A percentile compares a stretch with the other conserved stretches of the same genome.
These are phyloP conservation scores for Metschnikowia peoriensis DNA, from an alignment of 805 yeast genomes.

Conservation along the genomic window DNA sequence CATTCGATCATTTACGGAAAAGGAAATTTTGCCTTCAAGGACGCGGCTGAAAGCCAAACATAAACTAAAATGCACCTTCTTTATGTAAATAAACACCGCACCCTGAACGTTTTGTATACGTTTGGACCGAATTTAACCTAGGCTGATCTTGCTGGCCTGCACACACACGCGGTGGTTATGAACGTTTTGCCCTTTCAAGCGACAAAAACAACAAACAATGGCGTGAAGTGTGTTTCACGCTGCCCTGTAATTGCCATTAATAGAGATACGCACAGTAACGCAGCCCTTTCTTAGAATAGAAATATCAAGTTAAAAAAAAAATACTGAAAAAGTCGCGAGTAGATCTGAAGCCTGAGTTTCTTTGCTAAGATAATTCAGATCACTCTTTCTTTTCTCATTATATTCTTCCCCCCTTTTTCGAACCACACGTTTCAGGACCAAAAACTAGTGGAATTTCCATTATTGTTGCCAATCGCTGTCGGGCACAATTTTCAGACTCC, in stretches of 20 bases:
- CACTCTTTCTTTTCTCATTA: background rate
- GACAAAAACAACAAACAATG: constrained; percentile 8
- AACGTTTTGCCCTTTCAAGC: constrained; percentile 1
- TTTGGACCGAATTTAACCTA: constrained; percentile 11
- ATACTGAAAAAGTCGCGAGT: background rate
- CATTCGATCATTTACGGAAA: background rate
- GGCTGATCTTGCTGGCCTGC: background rate
- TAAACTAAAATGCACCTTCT: background rate
- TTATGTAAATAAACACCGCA: background rate
- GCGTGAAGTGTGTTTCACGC: constrained; percentile 5
- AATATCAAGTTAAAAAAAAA: background rate
- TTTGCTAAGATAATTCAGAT: background rate
- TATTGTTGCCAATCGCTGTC: background rate
- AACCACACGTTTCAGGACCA: background rate
- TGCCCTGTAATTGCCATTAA: constrained; percentile 4
- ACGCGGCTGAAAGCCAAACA: constrained; percentile 1
- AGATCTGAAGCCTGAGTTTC: background rate
- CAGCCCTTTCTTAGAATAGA: background rate
- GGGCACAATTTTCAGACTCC: background rate
- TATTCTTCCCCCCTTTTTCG: background rate
- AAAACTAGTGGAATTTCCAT: background rate
- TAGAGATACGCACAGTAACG: background rate
- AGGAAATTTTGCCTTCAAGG: background rate
- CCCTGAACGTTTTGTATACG: constrained; percentile 9
- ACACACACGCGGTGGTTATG: background rate